Base-by-base conservation (phyloP, 345 rosid genomes). In the Syzygium aqueum region DNA sequence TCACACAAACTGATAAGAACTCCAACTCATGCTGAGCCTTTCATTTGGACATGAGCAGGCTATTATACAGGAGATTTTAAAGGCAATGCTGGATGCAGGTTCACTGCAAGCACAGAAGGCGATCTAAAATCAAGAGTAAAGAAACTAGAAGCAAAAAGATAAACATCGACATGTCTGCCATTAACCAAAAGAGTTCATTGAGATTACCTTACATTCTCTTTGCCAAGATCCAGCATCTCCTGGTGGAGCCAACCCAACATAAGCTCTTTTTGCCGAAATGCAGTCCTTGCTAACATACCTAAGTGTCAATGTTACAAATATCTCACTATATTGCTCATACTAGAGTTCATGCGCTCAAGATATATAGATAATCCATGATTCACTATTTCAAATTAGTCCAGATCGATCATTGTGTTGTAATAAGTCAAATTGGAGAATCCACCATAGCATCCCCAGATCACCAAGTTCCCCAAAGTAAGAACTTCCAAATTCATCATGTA, bases 181-280 rank as follows among this genome's bases (percentile, higher is more conserved):
- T 67, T 5, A 53, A 19, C 11, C 49, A 86, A 85, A 52, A 37
- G 17, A 52, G 49, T 65, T 51, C 85, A 37, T 65, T 53, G 83
- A 88, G 86, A 53, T 86, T 85, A 93, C 97, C 95, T 95, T 96
- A 94, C 95, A 90, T 90, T 95, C 99, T 57, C 88, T 93, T 92
- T 96, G 96, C 99, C 99, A 96, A 51, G 96, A 95, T 89, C 98
- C 96, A 84, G 90, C 89, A 30, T 93, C 94, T 86, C 98, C 99
- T 51, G 96, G 96, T 25, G 90, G 91, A 51, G 98, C 97, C 91
- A 96, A 89, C 23, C 98, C 98, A 85, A 96, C 95, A 91, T 91
- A 95, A 85, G 98, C 96, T 53, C 95, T 94, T 85, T 23, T 8
- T 84, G 92, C 97, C 80, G 91, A 85, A 57, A 93, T 89, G 78